These are phyloP conservation scores for Puccinia sorghi DNA, from an alignment of 1,284 basidiomycete genomes.

Conservation along the genomic window DNA sequence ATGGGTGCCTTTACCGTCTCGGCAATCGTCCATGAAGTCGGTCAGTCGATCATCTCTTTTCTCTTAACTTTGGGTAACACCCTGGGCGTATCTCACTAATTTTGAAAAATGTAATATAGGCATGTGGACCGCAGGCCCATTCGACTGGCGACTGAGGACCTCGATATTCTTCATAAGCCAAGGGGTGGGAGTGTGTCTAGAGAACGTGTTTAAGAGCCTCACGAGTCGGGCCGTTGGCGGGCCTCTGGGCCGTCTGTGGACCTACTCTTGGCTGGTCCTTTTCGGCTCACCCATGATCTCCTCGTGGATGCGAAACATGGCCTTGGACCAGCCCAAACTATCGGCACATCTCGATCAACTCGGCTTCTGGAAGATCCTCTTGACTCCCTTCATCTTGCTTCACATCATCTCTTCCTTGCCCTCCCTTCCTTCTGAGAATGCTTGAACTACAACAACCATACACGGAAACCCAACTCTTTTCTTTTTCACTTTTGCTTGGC, in stretches of 20 bases:
- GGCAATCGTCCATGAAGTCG: conserved; percentile 15
- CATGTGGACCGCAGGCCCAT: neutral
- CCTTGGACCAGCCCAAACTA: neutral
- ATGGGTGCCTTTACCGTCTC: conserved; percentile 24
- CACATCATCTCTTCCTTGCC: neutral
- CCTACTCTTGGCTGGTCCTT: conserved; percentile 22
- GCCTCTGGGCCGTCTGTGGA: conserved; percentile 51
- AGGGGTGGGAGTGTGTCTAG: conserved; percentile 52
- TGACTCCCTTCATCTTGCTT: neutral
- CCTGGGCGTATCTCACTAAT: neutral
- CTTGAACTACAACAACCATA: no score
- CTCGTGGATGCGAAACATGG: neutral
- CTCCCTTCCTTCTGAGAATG: neutral
- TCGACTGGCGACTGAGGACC: conserved; percentile 21
- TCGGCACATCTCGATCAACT: neutral
- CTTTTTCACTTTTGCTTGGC: no score
- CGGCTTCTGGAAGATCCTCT: neutral
- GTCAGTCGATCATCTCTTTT: neutral
- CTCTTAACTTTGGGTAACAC: no score
- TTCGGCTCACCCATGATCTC: conserved; percentile 14
- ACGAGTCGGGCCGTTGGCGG: conserved; percentile 50
- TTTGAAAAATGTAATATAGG: neutral
- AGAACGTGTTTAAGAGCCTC: conserved; percentile 46
- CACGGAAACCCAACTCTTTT: no score
- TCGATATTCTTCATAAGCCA: conserved; percentile 52